Percentiles rank a stretch among this genome's conserved stretches.
Evolutionary conservation across 331 rosid genomes (phyloP).

Genomic region (Saraca asoca): DNA sequence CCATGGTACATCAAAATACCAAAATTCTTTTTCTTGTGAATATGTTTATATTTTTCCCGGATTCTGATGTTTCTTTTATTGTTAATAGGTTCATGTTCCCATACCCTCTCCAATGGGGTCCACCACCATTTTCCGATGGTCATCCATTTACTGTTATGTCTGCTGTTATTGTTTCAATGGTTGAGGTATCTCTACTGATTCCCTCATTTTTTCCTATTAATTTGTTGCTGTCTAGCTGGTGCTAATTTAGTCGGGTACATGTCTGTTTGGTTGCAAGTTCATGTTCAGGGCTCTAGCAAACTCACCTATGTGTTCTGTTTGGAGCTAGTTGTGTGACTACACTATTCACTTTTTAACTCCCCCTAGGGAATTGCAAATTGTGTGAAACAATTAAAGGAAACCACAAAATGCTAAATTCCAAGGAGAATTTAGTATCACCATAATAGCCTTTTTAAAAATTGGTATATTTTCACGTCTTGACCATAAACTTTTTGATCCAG

Average conservation of each 20-base stretch:
- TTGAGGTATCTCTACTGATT: conserved; percentile 67
- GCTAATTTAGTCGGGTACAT: conserved; percentile 3
- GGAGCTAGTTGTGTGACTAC: not conserved
- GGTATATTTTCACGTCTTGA: no score
- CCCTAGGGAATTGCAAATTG: no score
- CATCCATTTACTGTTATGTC: conserved; percentile 95
- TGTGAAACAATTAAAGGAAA: no score
- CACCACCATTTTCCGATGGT: conserved; percentile 94
- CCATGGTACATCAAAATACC: conserved; percentile 62
- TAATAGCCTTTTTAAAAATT: no score
- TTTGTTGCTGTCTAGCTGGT: no score
- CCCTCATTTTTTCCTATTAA: not conserved
- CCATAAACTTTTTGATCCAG: conserved; percentile 46
- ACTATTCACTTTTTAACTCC: conserved; percentile 18
- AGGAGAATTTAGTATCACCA: no score
- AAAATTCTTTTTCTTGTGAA: conserved; percentile 9
- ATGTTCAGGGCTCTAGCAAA: not conserved
- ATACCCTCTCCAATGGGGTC: conserved; percentile 99
- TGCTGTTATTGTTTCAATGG: conserved; percentile 92
- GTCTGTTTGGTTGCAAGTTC: not conserved
- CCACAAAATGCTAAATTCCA: no score
- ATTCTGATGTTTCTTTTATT: conserved; percentile 29
- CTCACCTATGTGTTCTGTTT: conserved; percentile 5
- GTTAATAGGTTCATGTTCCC: conserved; percentile 86
- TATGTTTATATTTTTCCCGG: conserved; percentile 11